phyloP scores from a whole-genome alignment of 169 alveolate species.

The Plasmodium chabaudi region DNA sequence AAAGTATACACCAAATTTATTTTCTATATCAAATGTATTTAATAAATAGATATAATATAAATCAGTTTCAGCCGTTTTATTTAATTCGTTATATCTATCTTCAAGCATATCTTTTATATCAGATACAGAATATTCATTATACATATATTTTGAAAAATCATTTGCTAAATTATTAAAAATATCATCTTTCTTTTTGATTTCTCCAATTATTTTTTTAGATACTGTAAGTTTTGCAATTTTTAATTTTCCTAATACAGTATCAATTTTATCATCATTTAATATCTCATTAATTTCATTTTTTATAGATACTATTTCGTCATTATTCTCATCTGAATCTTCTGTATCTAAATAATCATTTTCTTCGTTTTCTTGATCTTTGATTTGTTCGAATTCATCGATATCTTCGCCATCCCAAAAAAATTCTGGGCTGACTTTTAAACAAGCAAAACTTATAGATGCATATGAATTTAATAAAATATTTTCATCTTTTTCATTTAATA shows the following conservation, averaged over 20 bases:
- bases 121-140: not conserved
- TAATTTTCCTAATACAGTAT: not conserved
- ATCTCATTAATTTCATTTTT: not conserved
- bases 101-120: conserved; percentile 44
- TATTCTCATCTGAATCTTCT: not conserved
- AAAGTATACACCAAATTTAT: not conserved
- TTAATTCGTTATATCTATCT: conserved; percentile 48
- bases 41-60: conserved; percentile 8
- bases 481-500: conserved; percentile 13
- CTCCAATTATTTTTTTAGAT: conserved; percentile 7
- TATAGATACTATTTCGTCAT: not conserved
- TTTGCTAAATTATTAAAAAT: conserved; percentile 28
- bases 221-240: conserved; percentile 5
- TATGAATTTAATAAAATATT: conserved; percentile 23
- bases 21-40: conserved; percentile 1
- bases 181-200: not conserved
- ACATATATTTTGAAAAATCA: not conserved
- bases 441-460: conserved; percentile 18
- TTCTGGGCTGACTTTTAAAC: not conserved
- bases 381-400: not conserved
- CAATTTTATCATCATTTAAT: conserved; percentile 18
- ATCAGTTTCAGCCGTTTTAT: conserved; percentile 1
- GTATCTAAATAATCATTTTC: not conserved
- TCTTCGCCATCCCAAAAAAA: not conserved
- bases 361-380: not conserved